Evolutionary conservation across 2,329 filamentous ascomycete genomes (phyloP).

Genomic region (Fusarium haematococcum): DNA sequence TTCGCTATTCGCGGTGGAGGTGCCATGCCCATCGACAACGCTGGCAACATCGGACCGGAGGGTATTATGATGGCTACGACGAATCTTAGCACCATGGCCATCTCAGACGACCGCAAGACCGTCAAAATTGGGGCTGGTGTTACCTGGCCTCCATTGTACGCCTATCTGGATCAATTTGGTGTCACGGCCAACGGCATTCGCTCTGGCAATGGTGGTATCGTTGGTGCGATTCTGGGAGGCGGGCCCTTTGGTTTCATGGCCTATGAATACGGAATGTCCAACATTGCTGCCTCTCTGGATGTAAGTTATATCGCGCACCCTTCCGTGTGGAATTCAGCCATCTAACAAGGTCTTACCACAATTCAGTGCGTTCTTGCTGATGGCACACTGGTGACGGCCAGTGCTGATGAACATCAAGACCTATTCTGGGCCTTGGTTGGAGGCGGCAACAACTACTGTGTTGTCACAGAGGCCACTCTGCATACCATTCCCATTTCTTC

Average conservation of each 20-base stretch:
- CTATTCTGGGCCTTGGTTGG: constrained; percentile 2
- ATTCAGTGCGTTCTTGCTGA: not conserved
- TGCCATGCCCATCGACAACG: not conserved
- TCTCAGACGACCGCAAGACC: not conserved
- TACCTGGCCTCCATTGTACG: not conserved
- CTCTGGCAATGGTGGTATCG: not conserved
- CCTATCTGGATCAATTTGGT: not conserved
- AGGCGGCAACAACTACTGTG: constrained; percentile 2
- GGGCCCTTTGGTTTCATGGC: not conserved
- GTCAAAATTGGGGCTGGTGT: not conserved
- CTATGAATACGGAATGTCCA: not conserved
- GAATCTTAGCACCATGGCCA: not conserved
- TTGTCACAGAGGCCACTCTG: constrained; percentile 1
- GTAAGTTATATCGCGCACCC: not conserved
- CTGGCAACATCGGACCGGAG: not conserved
- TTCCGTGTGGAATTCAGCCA: not conserved
- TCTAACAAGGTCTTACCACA: not conserved
- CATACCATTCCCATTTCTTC: not conserved
- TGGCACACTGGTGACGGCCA: not conserved
- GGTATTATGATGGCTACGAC: not conserved
- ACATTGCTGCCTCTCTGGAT: not conserved
- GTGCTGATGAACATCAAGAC: not conserved
- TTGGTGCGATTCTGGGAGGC: not conserved
- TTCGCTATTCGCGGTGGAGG: not conserved
- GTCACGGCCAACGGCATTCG: not conserved